Evolutionary conservation across 257 asterid species (phyloP).

Genomic region (Penstemon davidsonii): DNA sequence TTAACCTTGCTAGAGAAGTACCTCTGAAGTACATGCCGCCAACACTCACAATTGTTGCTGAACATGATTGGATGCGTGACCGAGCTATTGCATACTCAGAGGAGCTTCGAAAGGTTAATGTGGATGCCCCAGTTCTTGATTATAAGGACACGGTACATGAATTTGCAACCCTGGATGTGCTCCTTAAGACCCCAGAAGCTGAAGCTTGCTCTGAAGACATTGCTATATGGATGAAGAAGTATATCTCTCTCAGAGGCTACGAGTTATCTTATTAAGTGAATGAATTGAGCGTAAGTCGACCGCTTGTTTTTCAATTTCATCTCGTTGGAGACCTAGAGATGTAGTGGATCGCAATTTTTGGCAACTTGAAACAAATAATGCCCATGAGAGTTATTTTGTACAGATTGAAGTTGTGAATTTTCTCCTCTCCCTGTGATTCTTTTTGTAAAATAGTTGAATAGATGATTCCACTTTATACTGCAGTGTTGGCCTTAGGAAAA

Average conservation of each 20-base stretch:
- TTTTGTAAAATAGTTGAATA: background rate
- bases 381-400: constrained; percentile 20
- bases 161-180: constrained; percentile 71
- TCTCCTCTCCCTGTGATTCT: background rate
- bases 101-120: constrained; percentile 78
- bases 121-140: constrained; percentile 79
- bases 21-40: constrained; percentile 77
- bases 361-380: background rate
- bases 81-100: constrained; percentile 77
- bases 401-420: constrained; percentile 27
- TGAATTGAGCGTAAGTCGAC: background rate
- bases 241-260: constrained; percentile 76
- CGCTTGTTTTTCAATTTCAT: background rate
- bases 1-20: constrained; percentile 34
- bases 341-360: too few species aligned
- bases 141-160: constrained; percentile 81
- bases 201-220: constrained; percentile 81
- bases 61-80: constrained; percentile 88
- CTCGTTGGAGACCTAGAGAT: background rate
- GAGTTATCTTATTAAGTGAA: constrained; percentile 65
- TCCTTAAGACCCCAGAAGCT: constrained; percentile 69
- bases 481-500: too few species aligned
- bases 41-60: constrained; percentile 75
- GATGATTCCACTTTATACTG: too few species aligned
- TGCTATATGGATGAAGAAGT: constrained; percentile 80